Evolutionary conservation across 2,329 filamentous ascomycete species (phyloP).

Genomic region (Setomelanomma holmii): DNA sequence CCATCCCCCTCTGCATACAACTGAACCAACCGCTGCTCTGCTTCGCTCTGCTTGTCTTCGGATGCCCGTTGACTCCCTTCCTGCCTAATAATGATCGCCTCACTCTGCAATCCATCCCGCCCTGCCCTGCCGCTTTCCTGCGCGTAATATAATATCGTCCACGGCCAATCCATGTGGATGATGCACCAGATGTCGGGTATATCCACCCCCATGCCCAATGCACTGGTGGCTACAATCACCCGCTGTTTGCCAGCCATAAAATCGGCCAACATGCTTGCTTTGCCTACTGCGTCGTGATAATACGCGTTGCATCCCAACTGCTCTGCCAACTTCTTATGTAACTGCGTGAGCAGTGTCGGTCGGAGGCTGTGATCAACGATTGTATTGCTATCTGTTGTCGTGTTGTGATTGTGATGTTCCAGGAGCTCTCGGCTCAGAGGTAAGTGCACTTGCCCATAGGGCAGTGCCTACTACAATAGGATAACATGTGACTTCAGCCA

Average conservation of each 20-base stretch:
- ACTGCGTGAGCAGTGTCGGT: too few species aligned
- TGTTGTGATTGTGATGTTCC: too few species aligned
- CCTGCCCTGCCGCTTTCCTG: constrained; percentile 12
- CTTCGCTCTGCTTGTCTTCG: constrained; percentile 4
- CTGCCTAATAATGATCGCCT: constrained; percentile 10
- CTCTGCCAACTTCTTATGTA: too few species aligned
- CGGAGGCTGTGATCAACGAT: too few species aligned
- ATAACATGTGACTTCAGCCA: too few species aligned
- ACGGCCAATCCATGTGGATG: constrained; percentile 11
- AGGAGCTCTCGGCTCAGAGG: too few species aligned
- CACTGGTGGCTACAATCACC: neutral
- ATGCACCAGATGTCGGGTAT: constrained; percentile 10
- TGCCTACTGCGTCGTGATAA: too few species aligned
- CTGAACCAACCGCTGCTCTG: constrained; percentile 4
- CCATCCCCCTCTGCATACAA: constrained; percentile 7
- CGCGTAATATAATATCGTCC: constrained; percentile 10
- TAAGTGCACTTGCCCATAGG: too few species aligned
- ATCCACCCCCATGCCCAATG: neutral
- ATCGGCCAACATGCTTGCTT: neutral
- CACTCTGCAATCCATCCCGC: constrained; percentile 2
- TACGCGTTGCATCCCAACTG: too few species aligned
- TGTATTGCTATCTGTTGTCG: too few species aligned
- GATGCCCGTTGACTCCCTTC: constrained; percentile 1
- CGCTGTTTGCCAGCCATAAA: neutral
- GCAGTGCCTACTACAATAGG: too few species aligned